These are phyloP conservation scores for Dactylellina leptospora DNA, from an alignment of 2,329 filamentous ascomycete species.

Conservation along the genomic window DNA sequence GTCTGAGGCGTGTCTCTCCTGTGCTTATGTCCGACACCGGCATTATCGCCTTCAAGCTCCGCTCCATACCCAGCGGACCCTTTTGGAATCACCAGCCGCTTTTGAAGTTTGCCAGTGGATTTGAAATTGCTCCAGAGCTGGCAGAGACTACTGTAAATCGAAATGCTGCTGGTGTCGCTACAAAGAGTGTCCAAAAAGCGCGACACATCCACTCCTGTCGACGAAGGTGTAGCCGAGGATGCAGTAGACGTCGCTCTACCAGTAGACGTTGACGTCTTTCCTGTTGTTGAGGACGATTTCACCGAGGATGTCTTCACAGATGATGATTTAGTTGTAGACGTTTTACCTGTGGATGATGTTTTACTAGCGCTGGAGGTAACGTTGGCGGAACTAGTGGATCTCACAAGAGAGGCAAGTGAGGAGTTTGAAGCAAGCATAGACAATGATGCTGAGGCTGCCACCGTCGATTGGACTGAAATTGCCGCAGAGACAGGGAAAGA, in stretches of 20 bases:
- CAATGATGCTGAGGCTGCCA: constrained; percentile 14
- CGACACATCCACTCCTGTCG: constrained; percentile 8
- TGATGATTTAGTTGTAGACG: neutral
- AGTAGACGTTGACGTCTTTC: neutral
- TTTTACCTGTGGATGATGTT: neutral
- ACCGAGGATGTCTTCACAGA: neutral
- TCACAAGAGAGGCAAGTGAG: neutral
- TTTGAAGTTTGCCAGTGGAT: constrained; percentile 24
- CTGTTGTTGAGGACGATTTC: neutral
- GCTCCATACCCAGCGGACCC: constrained; percentile 10
- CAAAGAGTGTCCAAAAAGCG: constrained; percentile 31
- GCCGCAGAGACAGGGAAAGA: constrained; percentile 41
- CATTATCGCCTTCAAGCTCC: constrained; percentile 15
- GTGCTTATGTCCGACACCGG: constrained; percentile 1
- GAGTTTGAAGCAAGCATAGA: neutral
- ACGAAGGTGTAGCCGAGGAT: neutral
- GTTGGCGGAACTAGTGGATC: neutral
- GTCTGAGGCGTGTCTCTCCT: constrained; percentile 19
- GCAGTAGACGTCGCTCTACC: neutral
- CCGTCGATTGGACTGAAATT: constrained; percentile 17
- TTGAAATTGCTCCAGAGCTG: constrained; percentile 41
- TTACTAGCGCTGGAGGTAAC: too few relatives aligned
- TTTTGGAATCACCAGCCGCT: constrained; percentile 19
- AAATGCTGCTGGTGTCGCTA: constrained; percentile 5
- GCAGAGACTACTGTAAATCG: constrained; percentile 30